Evolutionary conservation across 768 basidiomycete species (phyloP).

Genomic region (Xanthoconium purpureum): DNA sequence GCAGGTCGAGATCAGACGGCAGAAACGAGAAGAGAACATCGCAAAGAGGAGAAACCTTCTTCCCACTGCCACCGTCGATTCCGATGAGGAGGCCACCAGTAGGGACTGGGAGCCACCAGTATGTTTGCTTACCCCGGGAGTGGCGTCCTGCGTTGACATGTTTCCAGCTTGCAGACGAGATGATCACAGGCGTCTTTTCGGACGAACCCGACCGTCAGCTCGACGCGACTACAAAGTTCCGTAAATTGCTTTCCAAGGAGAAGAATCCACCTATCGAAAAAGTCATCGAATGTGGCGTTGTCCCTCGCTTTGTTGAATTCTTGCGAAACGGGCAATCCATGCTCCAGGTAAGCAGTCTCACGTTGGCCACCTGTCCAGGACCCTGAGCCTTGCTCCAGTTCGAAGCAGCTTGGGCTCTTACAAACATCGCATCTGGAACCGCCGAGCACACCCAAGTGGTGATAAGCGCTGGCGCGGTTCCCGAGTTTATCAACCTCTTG

Average conservation of each 20-base stretch:
- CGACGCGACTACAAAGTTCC: conserved; percentile 97
- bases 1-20: conserved; percentile 97
- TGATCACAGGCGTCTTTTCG: conserved; percentile 92
- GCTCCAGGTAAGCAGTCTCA: conserved; percentile 61
- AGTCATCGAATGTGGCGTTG: conserved; percentile 96
- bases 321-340: conserved; percentile 74
- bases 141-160: conserved; percentile 7
- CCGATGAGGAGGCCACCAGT: conserved; percentile 82
- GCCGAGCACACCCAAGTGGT: conserved; percentile 98
- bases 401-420: conserved; percentile 97
- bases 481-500: conserved; percentile 94
- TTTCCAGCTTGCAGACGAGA: conserved; percentile 76
- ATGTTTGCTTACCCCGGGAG: conserved; percentile 13
- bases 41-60: conserved; percentile 96
- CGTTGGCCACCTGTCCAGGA: conserved; percentile 4
- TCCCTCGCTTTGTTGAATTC: conserved; percentile 96
- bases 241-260: conserved; percentile 98
- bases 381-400: conserved; percentile 50
- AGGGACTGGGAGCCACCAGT: conserved; percentile 79
- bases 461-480: conserved; percentile 90
- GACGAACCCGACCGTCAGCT: conserved; percentile 89
- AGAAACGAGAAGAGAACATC: conserved; percentile 98
- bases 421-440: conserved; percentile 97
- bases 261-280: conserved; percentile 99
- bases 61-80: conserved; percentile 69